These are phyloP conservation scores for Phytophthora citricola DNA, from an alignment of 352 stramenopile genomes.

Conservation along the genomic window DNA sequence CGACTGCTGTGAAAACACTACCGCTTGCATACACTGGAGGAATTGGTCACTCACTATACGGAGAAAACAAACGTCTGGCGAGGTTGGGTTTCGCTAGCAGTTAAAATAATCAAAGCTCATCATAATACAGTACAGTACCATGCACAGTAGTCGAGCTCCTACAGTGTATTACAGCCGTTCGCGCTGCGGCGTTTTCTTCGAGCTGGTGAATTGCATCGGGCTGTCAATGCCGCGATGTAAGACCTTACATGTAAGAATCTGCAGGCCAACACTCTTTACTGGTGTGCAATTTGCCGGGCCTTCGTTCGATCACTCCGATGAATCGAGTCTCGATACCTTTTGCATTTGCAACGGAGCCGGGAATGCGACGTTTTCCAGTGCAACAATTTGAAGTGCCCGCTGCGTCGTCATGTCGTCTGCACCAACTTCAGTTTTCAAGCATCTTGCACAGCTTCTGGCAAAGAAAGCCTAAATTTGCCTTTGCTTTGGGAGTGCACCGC, in stretches of 20 bases:
- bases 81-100: constrained; percentile 14
- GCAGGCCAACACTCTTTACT: too few relatives aligned
- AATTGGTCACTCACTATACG: constrained; percentile 21
- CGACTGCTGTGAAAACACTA: constrained; percentile 16
- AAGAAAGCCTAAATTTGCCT: constrained; percentile 27
- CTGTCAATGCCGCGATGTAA: neutral
- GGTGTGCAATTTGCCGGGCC: too few relatives aligned
- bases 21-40: constrained; percentile 13
- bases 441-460: constrained; percentile 7
- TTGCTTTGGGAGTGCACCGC: constrained; percentile 17
- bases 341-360: constrained; percentile 12
- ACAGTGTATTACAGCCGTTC: constrained; percentile 1
- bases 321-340: constrained; percentile 1
- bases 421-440: constrained; percentile 37
- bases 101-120: constrained; percentile 1
- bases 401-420: constrained; percentile 19
- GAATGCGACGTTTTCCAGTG: constrained; percentile 26
- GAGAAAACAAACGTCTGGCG: constrained; percentile 15
- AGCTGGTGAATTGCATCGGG: constrained; percentile 13
- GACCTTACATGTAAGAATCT: too few relatives aligned
- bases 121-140: neutral
- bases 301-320: neutral
- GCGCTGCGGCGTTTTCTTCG: neutral
- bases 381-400: constrained; percentile 13
- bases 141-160: constrained; percentile 4